A percentile compares a stretch with the other conserved stretches of the same genome.
These are phyloP conservation scores for Chlorella sp. DNA, from an alignment of 139 green algal genomes.

Conservation along the genomic window DNA sequence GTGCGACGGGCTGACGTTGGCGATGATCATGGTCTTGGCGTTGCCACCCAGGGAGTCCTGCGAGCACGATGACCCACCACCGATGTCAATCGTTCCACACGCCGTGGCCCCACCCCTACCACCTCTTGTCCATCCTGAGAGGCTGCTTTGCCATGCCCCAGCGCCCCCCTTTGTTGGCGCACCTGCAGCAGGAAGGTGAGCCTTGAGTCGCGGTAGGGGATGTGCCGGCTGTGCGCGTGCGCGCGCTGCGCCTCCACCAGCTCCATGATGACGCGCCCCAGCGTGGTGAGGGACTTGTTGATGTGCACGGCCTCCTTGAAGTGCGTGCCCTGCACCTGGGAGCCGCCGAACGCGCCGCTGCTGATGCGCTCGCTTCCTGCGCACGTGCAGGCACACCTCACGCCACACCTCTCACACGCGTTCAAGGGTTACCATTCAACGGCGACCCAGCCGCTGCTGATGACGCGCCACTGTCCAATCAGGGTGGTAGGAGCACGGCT, in stretches of 20 bases:
- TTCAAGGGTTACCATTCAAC: no score
- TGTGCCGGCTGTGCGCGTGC: conserved; percentile 47
- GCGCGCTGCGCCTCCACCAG: conserved; percentile 64
- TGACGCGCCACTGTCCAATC: no score
- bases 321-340: conserved; percentile 69
- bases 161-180: no score
- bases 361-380: conserved; percentile 79
- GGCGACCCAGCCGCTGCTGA: no score
- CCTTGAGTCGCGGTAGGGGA: conserved; percentile 94
- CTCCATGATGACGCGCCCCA: conserved; percentile 89
- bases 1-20: conserved; percentile 71
- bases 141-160: no score
- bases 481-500: no score
- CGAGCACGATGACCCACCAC: not conserved
- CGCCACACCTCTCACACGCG: no score
- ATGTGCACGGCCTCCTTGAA: conserved; percentile 74
- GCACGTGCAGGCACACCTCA: no score
- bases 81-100: no score
- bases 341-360: conserved; percentile 50
- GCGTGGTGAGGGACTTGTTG: conserved; percentile 90
- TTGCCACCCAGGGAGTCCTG: conserved; percentile 92
- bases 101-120: no score
- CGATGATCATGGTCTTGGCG: conserved; percentile 90
- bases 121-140: no score
- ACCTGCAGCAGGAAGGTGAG: conserved; percentile 97